Evolutionary conservation across 1,284 basidiomycete genomes (phyloP), one percentile per base, ranked within the genome.

Genomic region (Limonomyces culmigenus): DNA sequence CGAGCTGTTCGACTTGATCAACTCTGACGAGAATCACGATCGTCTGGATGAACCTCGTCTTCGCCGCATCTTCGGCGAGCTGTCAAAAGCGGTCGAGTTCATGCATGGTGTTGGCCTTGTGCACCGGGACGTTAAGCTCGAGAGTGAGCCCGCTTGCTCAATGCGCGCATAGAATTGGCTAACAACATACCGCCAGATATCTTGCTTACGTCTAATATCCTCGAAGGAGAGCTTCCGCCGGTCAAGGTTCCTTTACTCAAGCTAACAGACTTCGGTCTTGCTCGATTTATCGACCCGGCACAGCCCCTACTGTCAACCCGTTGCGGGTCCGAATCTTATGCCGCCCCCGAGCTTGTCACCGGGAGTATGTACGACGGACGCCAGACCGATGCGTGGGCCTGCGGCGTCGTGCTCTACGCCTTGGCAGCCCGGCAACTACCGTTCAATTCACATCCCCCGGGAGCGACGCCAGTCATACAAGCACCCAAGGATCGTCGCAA

Each of bases 41-140:
- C 50, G 56, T 29, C 56, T 78, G 36, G 53, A 54, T 20, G 75
- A 79, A 47, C 58, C 58, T n/a, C 62, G 86, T 6, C 60, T 89
- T 1, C 59, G 74, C 21, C 58, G 84, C 29, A 74, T 92, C 42
- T 89, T 81, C 63, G 65, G 66, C 33, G 89, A 93, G 53, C 61
- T 95, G 1, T 74, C 69, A 39, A 69, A 70, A 33, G 88, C 79
- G 2, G 79, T 93, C 0, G 77, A 74, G 2, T 95, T 87, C 86
- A 78, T 95, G 72, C 89, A 95, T 50, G 65, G 71, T 32, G 77
- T 86, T 19, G 77, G 78, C 2, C 67, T 93, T 27, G 87, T 93
- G 0, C 89, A 95, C 56, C 70, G 89, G 2, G 89, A 95, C 57
- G 78, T 95, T 58, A 95, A 95, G 60, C 71, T 95, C 14, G 89